Conservation (phyloP, 2,329 filamentous ascomycete species). For the Aspergillus flavus region DNA sequence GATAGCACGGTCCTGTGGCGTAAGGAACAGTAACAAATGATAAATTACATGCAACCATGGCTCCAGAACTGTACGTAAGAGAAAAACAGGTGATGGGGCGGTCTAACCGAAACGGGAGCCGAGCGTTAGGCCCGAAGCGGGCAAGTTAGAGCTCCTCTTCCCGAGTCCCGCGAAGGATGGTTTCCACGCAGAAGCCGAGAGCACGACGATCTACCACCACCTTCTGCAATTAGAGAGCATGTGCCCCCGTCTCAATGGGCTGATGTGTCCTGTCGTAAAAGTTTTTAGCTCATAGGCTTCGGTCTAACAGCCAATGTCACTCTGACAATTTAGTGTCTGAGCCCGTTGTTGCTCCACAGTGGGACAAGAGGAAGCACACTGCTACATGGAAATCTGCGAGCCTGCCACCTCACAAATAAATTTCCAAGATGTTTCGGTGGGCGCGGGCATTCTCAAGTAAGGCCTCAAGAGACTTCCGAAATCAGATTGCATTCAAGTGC, state of each 20-base stretch:
- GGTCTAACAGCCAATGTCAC: constrained; percentile 1
- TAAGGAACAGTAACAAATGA: constrained; percentile 1
- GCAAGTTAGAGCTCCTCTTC: neutral
- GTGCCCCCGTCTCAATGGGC: neutral
- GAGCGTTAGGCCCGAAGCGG: neutral
- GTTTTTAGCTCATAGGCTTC: neutral
- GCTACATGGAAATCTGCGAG: constrained; percentile 8
- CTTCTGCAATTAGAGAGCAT: neutral
- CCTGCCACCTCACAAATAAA: constrained; percentile 12
- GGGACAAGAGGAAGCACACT: constrained; percentile 10
- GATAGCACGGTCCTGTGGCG: constrained; percentile 22
- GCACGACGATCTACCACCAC: constrained; percentile 14
- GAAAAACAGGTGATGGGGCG: neutral
- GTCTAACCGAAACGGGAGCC: neutral
- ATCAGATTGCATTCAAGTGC: neutral
- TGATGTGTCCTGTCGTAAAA: neutral
- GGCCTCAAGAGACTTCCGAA: constrained; percentile 8
- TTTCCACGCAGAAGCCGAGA: constrained; percentile 28
- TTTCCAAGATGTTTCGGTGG: constrained; percentile 34
- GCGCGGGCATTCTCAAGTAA: constrained; percentile 32
- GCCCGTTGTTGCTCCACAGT: constrained; percentile 16
- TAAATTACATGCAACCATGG: neutral
- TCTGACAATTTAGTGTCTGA: constrained; percentile 3
- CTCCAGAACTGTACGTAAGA: neutral
- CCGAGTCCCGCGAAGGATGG: constrained; percentile 14